Evolutionary conservation across 78 protist species (phyloP), one percentile per base, ranked within the genome.

Genomic region (Cavenderia fasciculata): DNA sequence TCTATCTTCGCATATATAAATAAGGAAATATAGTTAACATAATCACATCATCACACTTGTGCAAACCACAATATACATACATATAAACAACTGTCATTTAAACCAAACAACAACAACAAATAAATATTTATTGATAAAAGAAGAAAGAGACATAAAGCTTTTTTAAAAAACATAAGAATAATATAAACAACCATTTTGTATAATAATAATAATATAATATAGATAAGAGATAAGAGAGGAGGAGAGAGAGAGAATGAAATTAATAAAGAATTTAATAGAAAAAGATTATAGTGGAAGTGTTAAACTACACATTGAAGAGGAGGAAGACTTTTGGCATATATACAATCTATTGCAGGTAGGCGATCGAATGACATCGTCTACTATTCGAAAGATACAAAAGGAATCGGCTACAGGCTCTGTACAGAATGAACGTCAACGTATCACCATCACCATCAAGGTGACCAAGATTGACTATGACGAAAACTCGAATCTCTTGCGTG

Each of bases 261-360:
- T 82, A 57, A 43, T 82, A 54, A 82, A 82, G 36, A 82, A 82
- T 68, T 82, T 41, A 54, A 82, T 82, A 12, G 89, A 82, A 41
- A 82, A 82, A 21, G 89, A 82, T 68, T 31, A 68, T 29, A 52
- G 76, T 51, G 89, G 89, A 7, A 43, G 27, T 23, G 75, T 65
- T 6, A 82, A 82, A 43, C 46, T 82, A 38, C 89, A 82, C 11
- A 52, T 82, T 1, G 93, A 87, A 1, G 95, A 94, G 33, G 74
- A 62, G 6, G 96, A 94, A 27, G 96, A 94, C 78, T 63, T 94
- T 86, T 94, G 96, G 96, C 93, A 94, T 59, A 87, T 82, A 7
- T 94, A 90, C 88, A 94, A 94, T 72, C 54, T 94, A 19, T 46
- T 94, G 2, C 36, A 41, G 4, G 61, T 47, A 0, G 96, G 94